Percentiles rank a stretch among this genome's conserved stretches.
phyloP scores from a whole-genome alignment of 1,284 basidiomycete species.

The Puccinia polysora region DNA sequence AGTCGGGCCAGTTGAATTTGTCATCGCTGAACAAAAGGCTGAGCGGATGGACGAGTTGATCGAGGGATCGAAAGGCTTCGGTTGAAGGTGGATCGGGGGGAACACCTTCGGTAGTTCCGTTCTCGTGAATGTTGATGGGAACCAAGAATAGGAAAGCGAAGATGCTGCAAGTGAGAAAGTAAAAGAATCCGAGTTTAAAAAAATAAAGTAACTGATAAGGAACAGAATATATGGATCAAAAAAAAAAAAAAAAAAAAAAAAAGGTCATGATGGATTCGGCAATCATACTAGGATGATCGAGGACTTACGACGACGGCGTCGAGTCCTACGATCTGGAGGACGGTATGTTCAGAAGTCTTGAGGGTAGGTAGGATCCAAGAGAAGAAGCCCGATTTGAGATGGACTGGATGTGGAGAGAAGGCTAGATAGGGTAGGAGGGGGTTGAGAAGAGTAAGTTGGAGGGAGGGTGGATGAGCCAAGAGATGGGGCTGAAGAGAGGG shows the following conservation, averaged over 20 bases:
- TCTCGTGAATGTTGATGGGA: slow-evolving; percentile 52
- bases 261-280: slow-evolving; percentile 45
- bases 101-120: slow-evolving; percentile 52
- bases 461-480: not conserved
- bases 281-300: no score
- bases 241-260: slow-evolving; percentile 47
- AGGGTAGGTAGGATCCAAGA: slow-evolving; percentile 34
- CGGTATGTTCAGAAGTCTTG: slow-evolving; percentile 30
- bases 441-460: not conserved
- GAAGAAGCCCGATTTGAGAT: slow-evolving; percentile 28
- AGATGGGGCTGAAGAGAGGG: not conserved
- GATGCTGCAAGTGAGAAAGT: slow-evolving; percentile 30
- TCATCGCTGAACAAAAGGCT: slow-evolving; percentile 40
- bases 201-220: slow-evolving; percentile 34
- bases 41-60: slow-evolving; percentile 45
- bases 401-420: slow-evolving; percentile 27
- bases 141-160: slow-evolving; percentile 49
- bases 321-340: slow-evolving; percentile 48
- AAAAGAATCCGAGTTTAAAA: slow-evolving; percentile 44
- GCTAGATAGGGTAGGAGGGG: not conserved
- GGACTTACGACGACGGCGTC: slow-evolving; percentile 51
- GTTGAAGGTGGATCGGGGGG: slow-evolving; percentile 45
- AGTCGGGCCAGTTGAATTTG: slow-evolving; percentile 5
- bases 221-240: slow-evolving; percentile 47
- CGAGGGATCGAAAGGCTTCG: slow-evolving; percentile 6